phyloP scores from a whole-genome alignment of 2,329 filamentous ascomycete genomes.

The Coniochaeta pulveracea region DNA sequence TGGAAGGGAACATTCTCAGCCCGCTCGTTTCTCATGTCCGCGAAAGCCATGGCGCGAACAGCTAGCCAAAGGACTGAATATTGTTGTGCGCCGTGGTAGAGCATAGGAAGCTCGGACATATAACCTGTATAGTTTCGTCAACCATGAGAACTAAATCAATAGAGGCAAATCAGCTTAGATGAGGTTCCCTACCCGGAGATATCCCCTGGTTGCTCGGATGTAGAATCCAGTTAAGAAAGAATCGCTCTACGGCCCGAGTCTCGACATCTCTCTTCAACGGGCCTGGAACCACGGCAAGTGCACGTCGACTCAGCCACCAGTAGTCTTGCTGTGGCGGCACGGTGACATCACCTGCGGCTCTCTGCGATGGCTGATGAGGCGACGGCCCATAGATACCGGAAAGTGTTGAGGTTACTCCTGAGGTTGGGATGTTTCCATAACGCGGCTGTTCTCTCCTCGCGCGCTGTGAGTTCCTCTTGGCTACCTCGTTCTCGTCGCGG shows the following conservation, averaged over 20 bases:
- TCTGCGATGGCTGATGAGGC: neutral
- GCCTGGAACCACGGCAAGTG: neutral
- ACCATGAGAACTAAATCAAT: too few relatives aligned
- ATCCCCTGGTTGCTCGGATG: conserved; percentile 1
- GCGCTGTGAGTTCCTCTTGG: conserved; percentile 3
- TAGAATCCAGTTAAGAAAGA: conserved; percentile 4
- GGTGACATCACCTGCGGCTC: neutral
- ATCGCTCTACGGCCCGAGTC: conserved; percentile 2
- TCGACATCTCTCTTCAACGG: conserved; percentile 5
- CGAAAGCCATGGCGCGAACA: conserved; percentile 2
- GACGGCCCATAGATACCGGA: neutral
- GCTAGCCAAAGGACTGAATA: conserved; percentile 1
- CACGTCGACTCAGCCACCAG: neutral
- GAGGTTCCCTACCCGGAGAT: neutral
- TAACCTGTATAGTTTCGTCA: neutral
- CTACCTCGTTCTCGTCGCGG: conserved; percentile 4
- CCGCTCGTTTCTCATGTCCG: conserved; percentile 1
- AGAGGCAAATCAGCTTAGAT: neutral
- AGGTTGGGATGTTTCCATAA: too few relatives aligned
- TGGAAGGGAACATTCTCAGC: neutral
- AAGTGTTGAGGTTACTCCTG: neutral
- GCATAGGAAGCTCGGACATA: conserved; percentile 2
- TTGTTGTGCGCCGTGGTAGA: neutral
- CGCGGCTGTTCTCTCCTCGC: neutral
- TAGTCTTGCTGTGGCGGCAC: neutral